Evolutionary conservation across 371 early-diverging fungal species (phyloP).

Genomic region (Fennellomyces sp.): DNA sequence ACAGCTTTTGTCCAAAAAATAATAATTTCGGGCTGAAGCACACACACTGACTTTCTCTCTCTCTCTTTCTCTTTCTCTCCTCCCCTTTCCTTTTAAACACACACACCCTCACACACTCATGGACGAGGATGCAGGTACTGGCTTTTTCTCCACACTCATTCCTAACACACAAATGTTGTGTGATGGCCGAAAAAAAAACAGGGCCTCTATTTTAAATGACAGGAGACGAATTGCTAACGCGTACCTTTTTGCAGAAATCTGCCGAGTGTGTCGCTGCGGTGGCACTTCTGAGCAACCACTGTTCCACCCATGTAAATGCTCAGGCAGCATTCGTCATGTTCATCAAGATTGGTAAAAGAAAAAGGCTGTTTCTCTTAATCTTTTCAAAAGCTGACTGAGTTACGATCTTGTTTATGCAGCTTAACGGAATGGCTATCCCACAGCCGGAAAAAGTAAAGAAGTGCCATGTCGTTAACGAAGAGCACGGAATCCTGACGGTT

Average conservation of each 20-base stretch:
- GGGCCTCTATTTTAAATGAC: no score
- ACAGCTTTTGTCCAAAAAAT: no score
- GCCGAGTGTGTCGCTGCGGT: slow-evolving; percentile 90
- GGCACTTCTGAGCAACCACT: slow-evolving; percentile 81
- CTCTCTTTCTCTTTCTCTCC: not conserved
- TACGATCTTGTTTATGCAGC: slow-evolving; percentile 34
- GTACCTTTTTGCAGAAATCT: slow-evolving; percentile 58
- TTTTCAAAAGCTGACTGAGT: slow-evolving; percentile 2
- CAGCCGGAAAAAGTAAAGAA: slow-evolving; percentile 74
- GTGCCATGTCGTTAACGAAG: slow-evolving; percentile 7
- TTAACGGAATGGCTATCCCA: slow-evolving; percentile 89
- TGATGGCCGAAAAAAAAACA: no score
- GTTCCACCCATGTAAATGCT: slow-evolving; percentile 93
- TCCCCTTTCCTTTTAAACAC: no score
- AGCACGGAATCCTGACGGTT: not conserved
- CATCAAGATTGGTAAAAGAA: slow-evolving; percentile 83
- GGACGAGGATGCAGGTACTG: not conserved
- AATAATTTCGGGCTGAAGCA: no score
- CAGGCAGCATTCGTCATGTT: slow-evolving; percentile 90
- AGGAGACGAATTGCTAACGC: not conserved
- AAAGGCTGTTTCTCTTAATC: not conserved
- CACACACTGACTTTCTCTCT: no score
- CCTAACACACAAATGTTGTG: no score
- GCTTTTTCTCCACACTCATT: not conserved
- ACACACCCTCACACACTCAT: not conserved